Base-by-base conservation (phyloP, 176 grass and related monocot species). In the Elaeis guineensis region DNA sequence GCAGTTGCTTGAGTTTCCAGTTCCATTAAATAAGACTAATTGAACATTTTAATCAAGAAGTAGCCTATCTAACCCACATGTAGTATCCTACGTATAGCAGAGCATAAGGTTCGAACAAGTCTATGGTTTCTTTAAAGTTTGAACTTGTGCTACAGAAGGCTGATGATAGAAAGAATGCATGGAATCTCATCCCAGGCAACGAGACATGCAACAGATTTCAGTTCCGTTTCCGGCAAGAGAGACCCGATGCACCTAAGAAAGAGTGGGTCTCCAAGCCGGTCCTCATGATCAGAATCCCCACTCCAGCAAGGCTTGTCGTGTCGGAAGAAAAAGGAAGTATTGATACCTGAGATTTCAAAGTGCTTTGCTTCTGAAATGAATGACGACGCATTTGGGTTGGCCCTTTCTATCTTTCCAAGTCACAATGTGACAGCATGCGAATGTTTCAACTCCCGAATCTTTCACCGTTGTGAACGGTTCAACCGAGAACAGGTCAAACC, bases 181-280 rank as follows among this genome's bases (percentile, higher is more conserved):
- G 23, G 23, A 23, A 23, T 15, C 20, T 60, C 82, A 48, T 57
- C 63, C 55, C 17, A 69, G 2, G 81, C 79, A 52, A 83, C 5
- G 55, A 32, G 30, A 32, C 30, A 8, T 1, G 30, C 30, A 32
- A 32, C 1, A 25, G 15, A 50, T 68, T 35, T 77, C 69, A 48
- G 76, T 62, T 39, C 74, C 74, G 57, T 88, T 81, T 8, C 93
- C 92, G 93, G 93, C 87, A 89, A 69, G 87, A 92, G 79, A 73
- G 83, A 72, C 87, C 93, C 3, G 79, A 87, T 49, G 89, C 85
- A 30, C 81, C 87, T 6, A 8, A 32, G 6, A 32, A 8, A 32
- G 30, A 32, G 30, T 32, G 30, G 30, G 6, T 32, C 30, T 32
- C 30, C 30, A 32, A 32, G 30, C 30, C 30, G 1, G 30, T 8